These are phyloP conservation scores for Aspergillus egyptiacus DNA, from an alignment of 495 filamentous ascomycete species.

Conservation along the genomic window DNA sequence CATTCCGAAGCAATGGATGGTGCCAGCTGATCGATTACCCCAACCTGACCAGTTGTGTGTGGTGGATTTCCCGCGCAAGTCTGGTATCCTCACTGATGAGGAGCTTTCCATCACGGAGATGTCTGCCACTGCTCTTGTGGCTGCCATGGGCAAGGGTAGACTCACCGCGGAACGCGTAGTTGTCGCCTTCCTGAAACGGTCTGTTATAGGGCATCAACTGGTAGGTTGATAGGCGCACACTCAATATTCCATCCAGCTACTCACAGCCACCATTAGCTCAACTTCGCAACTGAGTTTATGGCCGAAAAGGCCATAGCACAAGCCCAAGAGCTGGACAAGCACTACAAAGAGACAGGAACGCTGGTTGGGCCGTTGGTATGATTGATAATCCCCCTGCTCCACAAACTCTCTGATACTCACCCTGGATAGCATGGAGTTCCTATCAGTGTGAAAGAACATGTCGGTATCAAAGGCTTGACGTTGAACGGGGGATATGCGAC, in stretches of 20 bases:
- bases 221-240: conserved; percentile 14
- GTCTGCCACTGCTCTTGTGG: conserved; percentile 47
- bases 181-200: conserved; percentile 55
- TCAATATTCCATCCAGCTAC: not conserved
- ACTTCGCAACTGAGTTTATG: conserved; percentile 64
- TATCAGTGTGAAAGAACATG: conserved; percentile 60
- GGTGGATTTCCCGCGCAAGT: conserved; percentile 35
- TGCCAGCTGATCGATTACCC: conserved; percentile 26
- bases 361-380: conserved; percentile 36
- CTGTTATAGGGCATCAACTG: conserved; percentile 56
- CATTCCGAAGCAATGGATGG: conserved; percentile 38
- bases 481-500: conserved; percentile 39
- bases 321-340: conserved; percentile 53
- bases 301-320: conserved; percentile 55
- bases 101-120: conserved; percentile 57
- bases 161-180: conserved; percentile 53
- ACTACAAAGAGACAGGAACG: conserved; percentile 33
- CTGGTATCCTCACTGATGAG: conserved; percentile 43
- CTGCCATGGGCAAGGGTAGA: conserved; percentile 40
- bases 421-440: conserved; percentile 56
- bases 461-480: conserved; percentile 48
- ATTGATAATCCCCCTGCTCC: conserved; percentile 11
- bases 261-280: conserved; percentile 31
- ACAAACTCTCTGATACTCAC: conserved; percentile 2
- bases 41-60: conserved; percentile 31